A percentile compares a stretch with the other conserved stretches of the same genome.
phyloP scores from a whole-genome alignment of 345 rosid genomes.

The rapeseed (Brassica napus) region DNA sequence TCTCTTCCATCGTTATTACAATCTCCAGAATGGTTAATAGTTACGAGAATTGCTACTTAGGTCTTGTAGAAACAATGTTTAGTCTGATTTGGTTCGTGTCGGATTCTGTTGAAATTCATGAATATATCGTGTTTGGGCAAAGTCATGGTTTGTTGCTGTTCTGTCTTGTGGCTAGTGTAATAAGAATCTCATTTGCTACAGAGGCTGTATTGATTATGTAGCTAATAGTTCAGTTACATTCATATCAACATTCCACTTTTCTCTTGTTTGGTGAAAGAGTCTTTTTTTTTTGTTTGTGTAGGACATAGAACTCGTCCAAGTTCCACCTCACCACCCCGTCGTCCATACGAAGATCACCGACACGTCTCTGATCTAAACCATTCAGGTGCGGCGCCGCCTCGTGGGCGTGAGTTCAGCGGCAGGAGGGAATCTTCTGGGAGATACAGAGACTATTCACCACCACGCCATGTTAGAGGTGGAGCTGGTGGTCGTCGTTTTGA shows the following conservation, averaged over 20 bases:
- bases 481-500: slow-evolving; percentile 66
- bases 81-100: slow-evolving; percentile 47
- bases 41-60: slow-evolving; percentile 42
- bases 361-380: slow-evolving; percentile 64
- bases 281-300: slow-evolving; percentile 38
- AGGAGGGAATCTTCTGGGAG: slow-evolving; percentile 64
- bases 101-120: slow-evolving; percentile 19
- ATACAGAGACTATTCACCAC: slow-evolving; percentile 67
- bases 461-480: slow-evolving; percentile 58
- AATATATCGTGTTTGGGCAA: slow-evolving; percentile 26
- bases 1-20: background rate
- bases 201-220: background rate
- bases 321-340: slow-evolving; percentile 74
- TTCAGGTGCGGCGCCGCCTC: slow-evolving; percentile 48
- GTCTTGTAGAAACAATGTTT: slow-evolving; percentile 65
- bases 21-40: background rate
- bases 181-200: slow-evolving; percentile 21
- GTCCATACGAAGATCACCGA: slow-evolving; percentile 55
- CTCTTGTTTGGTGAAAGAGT: too few species aligned
- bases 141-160: slow-evolving; percentile 16
- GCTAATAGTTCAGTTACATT: background rate
- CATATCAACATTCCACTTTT: too few species aligned
- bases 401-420: slow-evolving; percentile 55
- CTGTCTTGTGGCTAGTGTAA: slow-evolving; percentile 10
- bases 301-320: slow-evolving; percentile 78